Conservation (phyloP, 179 eudicot genomes). For the Corrigiola litoralis region DNA sequence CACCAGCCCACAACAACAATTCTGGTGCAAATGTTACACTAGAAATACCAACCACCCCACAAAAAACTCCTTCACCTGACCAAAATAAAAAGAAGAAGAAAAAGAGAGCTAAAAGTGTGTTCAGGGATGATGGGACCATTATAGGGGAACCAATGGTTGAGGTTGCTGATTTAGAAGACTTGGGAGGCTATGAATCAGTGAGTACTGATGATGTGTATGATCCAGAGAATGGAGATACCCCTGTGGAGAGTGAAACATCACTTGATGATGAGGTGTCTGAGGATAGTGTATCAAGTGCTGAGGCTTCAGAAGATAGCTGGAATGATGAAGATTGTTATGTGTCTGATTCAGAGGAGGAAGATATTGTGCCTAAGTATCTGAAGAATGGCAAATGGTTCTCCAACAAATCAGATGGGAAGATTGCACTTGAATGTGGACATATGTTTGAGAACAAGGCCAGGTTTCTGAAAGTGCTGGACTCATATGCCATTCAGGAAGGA, state of each 20-base stretch:
- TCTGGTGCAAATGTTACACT: no score
- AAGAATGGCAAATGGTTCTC: neutral
- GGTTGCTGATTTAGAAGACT: neutral
- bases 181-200: neutral
- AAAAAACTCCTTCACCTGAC: no score
- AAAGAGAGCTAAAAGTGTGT: no score
- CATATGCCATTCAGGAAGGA: neutral
- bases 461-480: neutral
- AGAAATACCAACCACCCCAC: no score
- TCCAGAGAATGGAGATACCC: neutral
- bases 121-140: neutral
- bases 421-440: neutral
- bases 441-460: slow-evolving; percentile 2
- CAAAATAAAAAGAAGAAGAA: no score
- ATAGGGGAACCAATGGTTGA: neutral
- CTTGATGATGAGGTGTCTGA: neutral
- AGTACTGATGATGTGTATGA: neutral
- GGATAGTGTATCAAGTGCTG: neutral
- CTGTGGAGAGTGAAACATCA: neutral
- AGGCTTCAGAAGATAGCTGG: neutral
- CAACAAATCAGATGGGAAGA: neutral
- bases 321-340: neutral
- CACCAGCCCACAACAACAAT: no score
- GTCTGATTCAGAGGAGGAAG: neutral
- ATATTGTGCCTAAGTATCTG: neutral